Evolutionary conservation across 1,284 basidiomycete genomes (phyloP).

Genomic region (Cutaneotrichosporon mucoides): DNA sequence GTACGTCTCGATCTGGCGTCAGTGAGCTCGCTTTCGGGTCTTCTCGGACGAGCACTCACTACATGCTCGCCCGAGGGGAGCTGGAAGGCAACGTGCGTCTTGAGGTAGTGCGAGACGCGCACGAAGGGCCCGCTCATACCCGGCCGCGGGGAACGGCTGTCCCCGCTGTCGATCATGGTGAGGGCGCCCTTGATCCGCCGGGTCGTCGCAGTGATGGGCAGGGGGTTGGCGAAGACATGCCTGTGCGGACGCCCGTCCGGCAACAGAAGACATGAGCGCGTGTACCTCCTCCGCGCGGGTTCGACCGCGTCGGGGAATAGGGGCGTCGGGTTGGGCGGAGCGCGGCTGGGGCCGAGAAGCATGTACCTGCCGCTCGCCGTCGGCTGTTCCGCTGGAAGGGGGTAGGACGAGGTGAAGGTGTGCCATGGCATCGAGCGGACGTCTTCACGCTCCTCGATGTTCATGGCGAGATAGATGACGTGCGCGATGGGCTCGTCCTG

Average conservation of each 20-base stretch:
- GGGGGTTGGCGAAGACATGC: neutral
- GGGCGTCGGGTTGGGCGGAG: neutral
- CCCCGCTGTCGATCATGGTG: neutral
- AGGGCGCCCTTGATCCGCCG: conserved; percentile 1
- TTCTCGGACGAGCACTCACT: neutral
- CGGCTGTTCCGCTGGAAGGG: conserved; percentile 1
- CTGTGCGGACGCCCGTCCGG: neutral
- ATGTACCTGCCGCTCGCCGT: neutral
- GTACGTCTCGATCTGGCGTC: conserved; percentile 30
- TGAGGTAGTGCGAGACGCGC: conserved; percentile 39
- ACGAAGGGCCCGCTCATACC: conserved; percentile 38
- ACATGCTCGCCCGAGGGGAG: conserved; percentile 16
- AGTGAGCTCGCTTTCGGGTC: neutral
- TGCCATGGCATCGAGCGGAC: neutral
- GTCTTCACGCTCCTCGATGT: conserved; percentile 36
- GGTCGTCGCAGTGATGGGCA: neutral
- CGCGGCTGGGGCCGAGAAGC: neutral
- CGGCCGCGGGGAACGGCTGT: neutral
- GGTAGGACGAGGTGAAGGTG: neutral
- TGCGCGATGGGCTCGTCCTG: neutral
- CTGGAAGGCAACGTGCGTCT: conserved; percentile 36
- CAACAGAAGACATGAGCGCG: neutral
- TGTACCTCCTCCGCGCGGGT: neutral
- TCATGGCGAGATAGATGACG: conserved; percentile 44
- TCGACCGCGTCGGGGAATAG: neutral